These are phyloP conservation scores for Actinomortierella ambigua DNA, from an alignment of 371 early-diverging fungal genomes.

Conservation along the genomic window DNA sequence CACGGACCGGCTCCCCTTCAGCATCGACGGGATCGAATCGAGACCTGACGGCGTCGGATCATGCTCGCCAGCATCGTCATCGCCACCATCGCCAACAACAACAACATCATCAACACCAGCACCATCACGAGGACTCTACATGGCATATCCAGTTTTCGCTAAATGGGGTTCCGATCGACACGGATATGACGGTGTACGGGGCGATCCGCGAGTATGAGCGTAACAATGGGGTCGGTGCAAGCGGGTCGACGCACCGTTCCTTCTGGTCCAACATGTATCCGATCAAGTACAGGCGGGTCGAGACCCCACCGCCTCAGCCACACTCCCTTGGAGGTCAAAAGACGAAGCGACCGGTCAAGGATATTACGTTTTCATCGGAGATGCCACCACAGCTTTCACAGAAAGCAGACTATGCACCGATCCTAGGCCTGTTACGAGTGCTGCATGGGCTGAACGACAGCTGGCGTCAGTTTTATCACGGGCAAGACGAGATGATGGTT, in stretches of 20 bases:
- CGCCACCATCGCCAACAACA: too few relatives aligned
- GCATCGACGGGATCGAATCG: not conserved
- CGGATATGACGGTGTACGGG: constrained; percentile 65
- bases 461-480: constrained; percentile 57
- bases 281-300: constrained; percentile 52
- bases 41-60: not conserved
- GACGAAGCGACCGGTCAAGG: constrained; percentile 15
- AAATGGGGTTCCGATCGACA: constrained; percentile 53
- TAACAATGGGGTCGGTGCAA: constrained; percentile 26
- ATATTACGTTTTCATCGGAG: constrained; percentile 28
- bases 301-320: constrained; percentile 3
- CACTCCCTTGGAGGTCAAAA: not conserved
- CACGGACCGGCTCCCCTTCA: constrained; percentile 1
- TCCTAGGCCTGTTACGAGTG: constrained; percentile 60
- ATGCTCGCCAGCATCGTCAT: constrained; percentile 19
- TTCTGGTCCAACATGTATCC: constrained; percentile 61
- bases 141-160: constrained; percentile 63
- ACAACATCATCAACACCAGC: too few relatives aligned
- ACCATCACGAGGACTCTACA: constrained; percentile 4
- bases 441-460: constrained; percentile 54
- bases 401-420: constrained; percentile 46
- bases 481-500: constrained; percentile 30
- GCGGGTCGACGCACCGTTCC: constrained; percentile 36
- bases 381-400: constrained; percentile 32
- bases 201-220: constrained; percentile 62